These are phyloP conservation scores for Hanseniaspora valbyensis DNA, from an alignment of 805 yeast species.

Conservation along the genomic window DNA sequence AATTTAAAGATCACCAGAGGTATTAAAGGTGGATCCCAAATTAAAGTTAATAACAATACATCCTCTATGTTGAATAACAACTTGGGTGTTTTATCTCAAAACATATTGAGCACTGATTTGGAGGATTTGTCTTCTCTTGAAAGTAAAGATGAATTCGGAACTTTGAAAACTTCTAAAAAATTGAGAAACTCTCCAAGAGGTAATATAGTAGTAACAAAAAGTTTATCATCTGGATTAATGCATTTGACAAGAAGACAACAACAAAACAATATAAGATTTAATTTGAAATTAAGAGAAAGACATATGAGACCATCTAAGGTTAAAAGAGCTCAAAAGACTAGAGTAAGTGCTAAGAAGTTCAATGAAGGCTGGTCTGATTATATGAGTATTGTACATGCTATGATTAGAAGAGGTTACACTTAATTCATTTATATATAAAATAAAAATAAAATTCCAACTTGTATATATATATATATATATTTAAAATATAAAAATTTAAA, in stretches of 20 bases:
- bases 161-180: constrained; percentile 3
- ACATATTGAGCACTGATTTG: neutral
- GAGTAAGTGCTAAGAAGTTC: neutral
- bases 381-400: constrained; percentile 10
- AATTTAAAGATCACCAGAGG: constrained; percentile 13
- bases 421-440: neutral
- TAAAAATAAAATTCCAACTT: neutral
- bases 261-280: neutral
- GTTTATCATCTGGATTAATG: neutral
- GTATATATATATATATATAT: constrained; percentile 1
- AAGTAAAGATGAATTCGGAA: neutral
- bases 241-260: constrained; percentile 1
- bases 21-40: constrained; percentile 7
- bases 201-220: neutral
- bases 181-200: neutral
- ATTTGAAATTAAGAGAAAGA: constrained; percentile 7
- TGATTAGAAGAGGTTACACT: constrained; percentile 13
- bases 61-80: constrained; percentile 3
- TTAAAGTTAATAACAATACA: constrained; percentile 3
- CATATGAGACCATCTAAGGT: constrained; percentile 15
- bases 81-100: neutral
- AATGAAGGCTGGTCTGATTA: constrained; percentile 8
- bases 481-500: neutral
- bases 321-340: constrained; percentile 4
- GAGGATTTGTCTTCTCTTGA: neutral